Evolutionary conservation across 1,284 basidiomycete species (phyloP), one percentile per base, ranked within the genome.

Genomic region (Cystobasidium pallidum): DNA sequence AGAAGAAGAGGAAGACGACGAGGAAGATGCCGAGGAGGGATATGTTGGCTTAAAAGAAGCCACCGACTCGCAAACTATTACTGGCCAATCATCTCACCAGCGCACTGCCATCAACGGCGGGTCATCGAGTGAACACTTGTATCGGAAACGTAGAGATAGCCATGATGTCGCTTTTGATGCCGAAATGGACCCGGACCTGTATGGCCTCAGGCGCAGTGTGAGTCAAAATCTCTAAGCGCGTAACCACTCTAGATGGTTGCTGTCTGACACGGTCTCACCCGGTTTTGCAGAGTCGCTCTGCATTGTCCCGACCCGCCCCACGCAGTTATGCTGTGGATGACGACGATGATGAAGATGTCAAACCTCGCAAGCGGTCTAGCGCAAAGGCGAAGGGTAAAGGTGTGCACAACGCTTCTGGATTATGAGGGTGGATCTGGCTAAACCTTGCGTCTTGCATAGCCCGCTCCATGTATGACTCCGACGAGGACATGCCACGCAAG

Each of bases 141-240:
- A 47, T 62, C 36, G 47, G 13, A 21, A 36, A 13, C 19, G 21
- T 13, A 55, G 41, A 32, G 66, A 58, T 8, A 73, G 17, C 36
- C 75, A 61, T 75, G 74, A 24, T 65, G 59, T 70, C 26, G 59
- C 67, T 32, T 52, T 64, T 26, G 58, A 57, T 64, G 66, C 73
- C 4, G 67, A 74, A n/a, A 45, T 77, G 10, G 76, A 78, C 62
- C 70, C 78, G 3, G 77, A 77, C n/a, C 26, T 78, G 58, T 78
- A 78, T 49, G 77, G 77, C 4, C 51, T 78, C 13, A 65, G 78
- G 57, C 65, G 78, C 17, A 77, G 76, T 57, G 78, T 78, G 30
- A 63, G 77, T 74, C 2, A 2, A 15, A 13, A 1, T n/a, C n/a
- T n/a, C 58, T 32, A 19, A 15, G 7, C 13, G 1, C 58, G 39